Base-by-base conservation (phyloP, 768 basidiomycete species). In the Mycena venus region DNA sequence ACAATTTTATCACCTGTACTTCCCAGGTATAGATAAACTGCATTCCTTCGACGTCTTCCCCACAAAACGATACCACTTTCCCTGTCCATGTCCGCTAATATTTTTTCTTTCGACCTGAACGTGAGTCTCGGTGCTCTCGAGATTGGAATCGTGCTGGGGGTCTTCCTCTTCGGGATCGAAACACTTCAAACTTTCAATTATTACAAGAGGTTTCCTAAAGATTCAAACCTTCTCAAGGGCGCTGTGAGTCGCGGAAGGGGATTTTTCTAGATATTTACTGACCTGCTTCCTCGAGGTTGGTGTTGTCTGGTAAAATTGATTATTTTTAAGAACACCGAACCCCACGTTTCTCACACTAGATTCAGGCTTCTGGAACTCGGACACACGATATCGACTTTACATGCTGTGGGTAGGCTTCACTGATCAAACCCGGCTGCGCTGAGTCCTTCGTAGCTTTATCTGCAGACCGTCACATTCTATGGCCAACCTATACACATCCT, bases 381-480 rank as follows among this genome's bases (percentile, higher is more conserved):
- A 15, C 53, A 68, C n/a, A 68, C 66, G 15, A 58, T 58, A 29
- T 68, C 66, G 3, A 25, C 53, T 14, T 58, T 4, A 31, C 66
- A 68, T 40, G 66, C 66, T 15, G 66, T 68, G 11, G 1, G 66
- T 58, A 11, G 17, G 25, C 14, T 4, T 19, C 29, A 2, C 6
- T 14, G 4, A 25, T 10, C 25, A 0, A 42, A 44, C 2, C 19
- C 55, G 12, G 5, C 17, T n/a, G 7, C 19, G n/a, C 55, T 14
- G 17, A n/a, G 38, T 23, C 2, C 10, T 6, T 21, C 2, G 6
- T 10, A 58, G 66, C 15, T 58, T 17, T 68, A 68, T 23, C 59
- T n/a, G 4, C 55, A 68, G 32, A 68, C 66, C 23, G 23, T 68
- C 2, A 68, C 66, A 21, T 68, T 68, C 27, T 68, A 68, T 27